Evolutionary conservation across 2,329 filamentous ascomycete genomes (phyloP).

Genomic region (Clarireedia paspali): DNA sequence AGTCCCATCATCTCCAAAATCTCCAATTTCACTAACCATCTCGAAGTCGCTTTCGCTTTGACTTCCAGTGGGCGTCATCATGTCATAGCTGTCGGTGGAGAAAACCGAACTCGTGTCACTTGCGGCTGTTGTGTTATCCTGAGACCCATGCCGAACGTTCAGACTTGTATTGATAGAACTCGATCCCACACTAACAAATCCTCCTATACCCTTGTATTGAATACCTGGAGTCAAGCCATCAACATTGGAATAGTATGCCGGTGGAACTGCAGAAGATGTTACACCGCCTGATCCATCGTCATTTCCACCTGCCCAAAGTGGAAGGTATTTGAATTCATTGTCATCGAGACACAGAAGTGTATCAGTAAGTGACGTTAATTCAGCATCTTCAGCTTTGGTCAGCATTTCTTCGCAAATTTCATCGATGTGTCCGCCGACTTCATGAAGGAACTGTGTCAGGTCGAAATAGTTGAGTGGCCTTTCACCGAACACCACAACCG

Average conservation of each 20-base stretch:
- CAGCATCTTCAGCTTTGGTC: not conserved
- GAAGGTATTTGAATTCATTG: conserved; percentile 54
- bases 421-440: conserved; percentile 9
- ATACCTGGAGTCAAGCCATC: not conserved
- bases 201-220: not conserved
- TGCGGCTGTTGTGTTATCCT: not conserved
- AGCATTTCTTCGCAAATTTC: conserved; percentile 7
- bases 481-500: too few relatives aligned
- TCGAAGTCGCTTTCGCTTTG: not conserved
- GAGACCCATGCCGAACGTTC: not conserved
- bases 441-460: conserved; percentile 5
- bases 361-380: conserved; percentile 26
- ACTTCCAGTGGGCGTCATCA: conserved; percentile 1
- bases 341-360: conserved; percentile 44
- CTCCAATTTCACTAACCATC: not conserved
- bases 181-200: not conserved
- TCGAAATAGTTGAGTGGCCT: conserved; percentile 8
- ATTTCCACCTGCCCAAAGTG: conserved; percentile 55
- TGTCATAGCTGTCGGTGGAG: conserved; percentile 1
- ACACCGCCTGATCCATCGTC: conserved; percentile 44
- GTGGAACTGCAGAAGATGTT: conserved; percentile 32
- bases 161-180: conserved; percentile 1
- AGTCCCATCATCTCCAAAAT: not conserved
- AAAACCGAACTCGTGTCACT: not conserved
- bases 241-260: conserved; percentile 14